Base-by-base conservation (phyloP, 148 eudicot genomes). In the Polygonum aviculare region DNA sequence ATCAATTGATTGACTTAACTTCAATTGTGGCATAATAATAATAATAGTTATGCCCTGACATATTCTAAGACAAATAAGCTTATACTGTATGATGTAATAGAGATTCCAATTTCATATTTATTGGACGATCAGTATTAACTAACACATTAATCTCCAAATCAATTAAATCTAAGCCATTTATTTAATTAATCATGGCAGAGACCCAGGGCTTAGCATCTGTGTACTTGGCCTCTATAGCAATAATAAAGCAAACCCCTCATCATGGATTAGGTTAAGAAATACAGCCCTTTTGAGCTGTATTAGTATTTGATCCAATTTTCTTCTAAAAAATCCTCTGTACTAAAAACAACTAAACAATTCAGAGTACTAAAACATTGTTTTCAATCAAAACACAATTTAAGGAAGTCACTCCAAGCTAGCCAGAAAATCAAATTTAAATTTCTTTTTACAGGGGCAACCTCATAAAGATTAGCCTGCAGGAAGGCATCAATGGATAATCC, bases 191-290 rank as follows among this genome's bases (percentile, higher is more conserved):
- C 12, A 59, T 59, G 65, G 0, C 65, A 59, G 65, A 59, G 33
- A 22, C 33, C 65, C 65, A 59, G 65, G 22, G 35, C 65, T 21
- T 4, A 59, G 33, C 7, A 22, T 26, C 50, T 54, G 59, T 54
- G 59, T 59, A 59, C 31, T 59, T 59, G 22, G 65, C 65, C 65
- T 59, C 65, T 22, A 59, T 2, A 22, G 2, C 22, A 59, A 59
- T 59, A 59, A 59, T 59, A 59, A 59, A 59, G 65, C 36, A 59
- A 22, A 19, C 35, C 67, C 35, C 67, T 26, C 35, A 60, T 60
- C 67, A 60, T 60, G 67, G 67, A 60, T 60, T 60, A 60, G 33
- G 67, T 60, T 60, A 60, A 60, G 67, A 60, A 22, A 59, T 59
- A 36, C 67, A 60, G 35, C 65, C 65, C 67, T 60, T 60, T 60